A percentile compares a stretch with the other conserved stretches of the same genome.
Evolutionary conservation across 495 filamentous ascomycete genomes (phyloP).

Genomic region (Jackrogersella multiformis): DNA sequence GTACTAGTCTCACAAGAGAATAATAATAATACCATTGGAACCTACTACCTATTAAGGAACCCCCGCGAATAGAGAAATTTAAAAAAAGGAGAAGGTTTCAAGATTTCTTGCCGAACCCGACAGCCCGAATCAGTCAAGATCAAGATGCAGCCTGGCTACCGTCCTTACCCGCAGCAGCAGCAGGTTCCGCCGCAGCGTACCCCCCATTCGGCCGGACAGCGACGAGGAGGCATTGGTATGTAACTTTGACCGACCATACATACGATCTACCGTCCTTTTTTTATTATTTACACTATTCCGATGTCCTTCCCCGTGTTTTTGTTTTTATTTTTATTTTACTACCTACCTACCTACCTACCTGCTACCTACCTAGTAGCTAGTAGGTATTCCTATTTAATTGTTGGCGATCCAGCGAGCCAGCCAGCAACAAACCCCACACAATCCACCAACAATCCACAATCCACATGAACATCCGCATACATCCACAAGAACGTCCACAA

Average conservation of each 20-base stretch:
- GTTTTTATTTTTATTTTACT: no score
- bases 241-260: conserved; percentile 33
- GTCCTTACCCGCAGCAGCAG: conserved; percentile 56
- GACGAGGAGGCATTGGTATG: conserved; percentile 61
- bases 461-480: conserved; percentile 19
- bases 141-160: conserved; percentile 60
- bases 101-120: not conserved
- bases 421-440: conserved; percentile 4
- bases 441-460: conserved; percentile 6
- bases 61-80: no score
- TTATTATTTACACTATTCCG: not conserved
- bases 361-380: no score
- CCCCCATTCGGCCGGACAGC: conserved; percentile 52
- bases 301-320: no score
- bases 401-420: conserved; percentile 16
- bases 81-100: not conserved
- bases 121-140: conserved; percentile 44
- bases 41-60: no score
- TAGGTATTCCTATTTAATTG: conserved; percentile 12
- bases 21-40: not conserved
- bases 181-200: conserved; percentile 49
- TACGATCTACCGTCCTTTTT: conserved; percentile 16
- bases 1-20: conserved; percentile 38
- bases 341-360: no score
- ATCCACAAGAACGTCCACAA: conserved; percentile 15